Conservation (phyloP, 495 filamentous ascomycete species). For the Glutinoglossum americanum region DNA sequence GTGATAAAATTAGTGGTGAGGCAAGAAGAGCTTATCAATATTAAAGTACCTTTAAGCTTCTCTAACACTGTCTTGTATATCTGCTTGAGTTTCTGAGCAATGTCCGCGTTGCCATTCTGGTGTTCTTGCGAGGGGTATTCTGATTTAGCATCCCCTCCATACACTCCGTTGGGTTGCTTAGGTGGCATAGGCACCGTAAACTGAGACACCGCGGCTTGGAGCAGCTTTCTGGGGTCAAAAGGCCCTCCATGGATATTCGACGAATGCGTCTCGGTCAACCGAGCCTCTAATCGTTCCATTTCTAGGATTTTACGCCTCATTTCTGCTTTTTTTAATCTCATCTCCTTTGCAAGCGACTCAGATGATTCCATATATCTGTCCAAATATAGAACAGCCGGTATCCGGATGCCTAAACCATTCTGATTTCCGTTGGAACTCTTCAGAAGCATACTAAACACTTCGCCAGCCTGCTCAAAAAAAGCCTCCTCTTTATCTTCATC, state of each 20-base stretch:
- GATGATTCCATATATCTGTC: slow-evolving; percentile 53
- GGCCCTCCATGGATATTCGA: not conserved
- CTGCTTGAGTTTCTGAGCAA: slow-evolving; percentile 9
- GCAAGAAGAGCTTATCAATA: not conserved
- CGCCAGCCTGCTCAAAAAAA: slow-evolving; percentile 33
- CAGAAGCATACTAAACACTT: slow-evolving; percentile 36
- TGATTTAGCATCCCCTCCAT: not conserved
- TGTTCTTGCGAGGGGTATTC: not conserved
- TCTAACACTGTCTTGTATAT: slow-evolving; percentile 11
- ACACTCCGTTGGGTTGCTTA: not conserved
- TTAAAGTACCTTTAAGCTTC: slow-evolving; percentile 26
- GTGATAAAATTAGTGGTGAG: not conserved
- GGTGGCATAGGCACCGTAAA: not conserved
- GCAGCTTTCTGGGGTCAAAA: slow-evolving; percentile 2
- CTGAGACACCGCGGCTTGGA: not conserved
- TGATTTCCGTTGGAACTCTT: slow-evolving; percentile 22
- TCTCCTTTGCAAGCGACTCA: slow-evolving; percentile 29
- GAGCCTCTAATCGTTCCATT: slow-evolving; percentile 17
- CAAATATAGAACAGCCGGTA: slow-evolving; percentile 51
- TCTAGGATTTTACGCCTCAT: slow-evolving; percentile 11
- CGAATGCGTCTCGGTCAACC: slow-evolving; percentile 15
- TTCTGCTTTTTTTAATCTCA: slow-evolving; percentile 20
- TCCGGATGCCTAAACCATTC: slow-evolving; percentile 33
- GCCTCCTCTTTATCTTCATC: slow-evolving; percentile 29
- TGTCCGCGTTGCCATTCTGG: slow-evolving; percentile 3